These are phyloP conservation scores for Solanum aculeatissimum DNA, from an alignment of 305 asterid species.

Conservation along the genomic window DNA sequence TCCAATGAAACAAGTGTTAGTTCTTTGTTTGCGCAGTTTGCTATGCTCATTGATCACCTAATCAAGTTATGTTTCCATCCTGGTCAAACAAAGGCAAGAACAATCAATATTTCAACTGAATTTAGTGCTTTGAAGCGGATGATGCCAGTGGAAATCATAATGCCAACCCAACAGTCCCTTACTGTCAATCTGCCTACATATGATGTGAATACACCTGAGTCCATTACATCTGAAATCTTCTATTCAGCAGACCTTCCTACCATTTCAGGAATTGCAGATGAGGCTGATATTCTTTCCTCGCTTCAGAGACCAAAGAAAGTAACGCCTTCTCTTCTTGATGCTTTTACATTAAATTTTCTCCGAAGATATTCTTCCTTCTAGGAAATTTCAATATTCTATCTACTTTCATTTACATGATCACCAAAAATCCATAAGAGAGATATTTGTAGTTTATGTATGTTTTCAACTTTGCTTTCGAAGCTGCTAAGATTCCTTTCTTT, in stretches of 20 bases:
- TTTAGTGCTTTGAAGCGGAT: conserved; percentile 93
- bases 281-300: conserved; percentile 95
- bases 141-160: conserved; percentile 89
- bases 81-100: conserved; percentile 74
- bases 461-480: background rate
- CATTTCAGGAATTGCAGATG: conserved; percentile 85
- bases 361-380: background rate
- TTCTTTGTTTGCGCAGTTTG: conserved; percentile 74
- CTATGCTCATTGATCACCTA: conserved; percentile 84
- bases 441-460: background rate
- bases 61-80: conserved; percentile 86
- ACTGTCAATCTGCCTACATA: conserved; percentile 68
- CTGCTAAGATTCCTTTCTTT: background rate
- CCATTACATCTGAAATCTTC: conserved; percentile 55
- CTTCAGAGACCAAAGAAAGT: conserved; percentile 98
- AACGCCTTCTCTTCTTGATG: conserved; percentile 16
- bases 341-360: background rate
- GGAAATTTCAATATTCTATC: background rate
- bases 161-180: conserved; percentile 92
- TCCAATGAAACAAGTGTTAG: conserved; percentile 48
- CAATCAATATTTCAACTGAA: conserved; percentile 77
- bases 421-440: background rate
- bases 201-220: conserved; percentile 36
- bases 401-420: background rate
- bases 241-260: conserved; percentile 67